Evolutionary conservation across 2,329 filamentous ascomycete species (phyloP).

Genomic region (Colletotrichum tamarilloi): DNA sequence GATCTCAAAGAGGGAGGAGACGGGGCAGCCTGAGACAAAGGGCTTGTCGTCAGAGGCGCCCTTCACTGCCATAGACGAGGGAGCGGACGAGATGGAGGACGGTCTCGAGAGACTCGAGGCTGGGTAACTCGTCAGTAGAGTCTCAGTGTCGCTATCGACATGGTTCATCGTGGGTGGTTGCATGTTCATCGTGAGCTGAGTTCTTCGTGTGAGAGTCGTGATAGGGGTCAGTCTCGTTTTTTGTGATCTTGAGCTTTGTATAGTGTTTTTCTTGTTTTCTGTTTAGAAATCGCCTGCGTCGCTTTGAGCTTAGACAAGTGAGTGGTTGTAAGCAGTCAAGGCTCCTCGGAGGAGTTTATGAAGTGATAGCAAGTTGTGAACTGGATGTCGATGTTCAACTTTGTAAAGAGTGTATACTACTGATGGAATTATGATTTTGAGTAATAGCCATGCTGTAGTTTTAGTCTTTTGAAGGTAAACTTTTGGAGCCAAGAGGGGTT

Average conservation of each 20-base stretch:
- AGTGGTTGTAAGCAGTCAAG: neutral
- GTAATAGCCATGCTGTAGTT: conserved; percentile 10
- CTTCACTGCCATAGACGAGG: conserved; percentile 1
- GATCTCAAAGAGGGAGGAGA: conserved; percentile 25
- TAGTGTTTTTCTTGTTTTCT: neutral
- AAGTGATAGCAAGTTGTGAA: neutral
- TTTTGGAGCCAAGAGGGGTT: neutral
- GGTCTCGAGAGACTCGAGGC: conserved; percentile 42
- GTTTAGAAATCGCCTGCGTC: too few species aligned
- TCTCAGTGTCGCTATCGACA: conserved; percentile 8
- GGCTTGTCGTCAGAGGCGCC: neutral
- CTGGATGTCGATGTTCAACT: conserved; percentile 6
- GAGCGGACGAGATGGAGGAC: conserved; percentile 22
- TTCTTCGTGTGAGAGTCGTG: neutral
- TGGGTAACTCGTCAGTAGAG: conserved; percentile 29
- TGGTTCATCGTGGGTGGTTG: conserved; percentile 2
- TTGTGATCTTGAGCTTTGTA: neutral
- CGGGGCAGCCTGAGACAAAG: conserved; percentile 8
- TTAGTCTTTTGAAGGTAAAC: neutral
- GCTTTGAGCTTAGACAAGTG: neutral
- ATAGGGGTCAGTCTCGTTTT: neutral
- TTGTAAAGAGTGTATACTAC: neutral
- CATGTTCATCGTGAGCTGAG: neutral
- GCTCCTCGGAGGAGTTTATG: neutral
- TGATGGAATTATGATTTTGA: neutral